Conservation (phyloP, 2,329 filamentous ascomycete genomes). For the Thelonectria rubi region DNA sequence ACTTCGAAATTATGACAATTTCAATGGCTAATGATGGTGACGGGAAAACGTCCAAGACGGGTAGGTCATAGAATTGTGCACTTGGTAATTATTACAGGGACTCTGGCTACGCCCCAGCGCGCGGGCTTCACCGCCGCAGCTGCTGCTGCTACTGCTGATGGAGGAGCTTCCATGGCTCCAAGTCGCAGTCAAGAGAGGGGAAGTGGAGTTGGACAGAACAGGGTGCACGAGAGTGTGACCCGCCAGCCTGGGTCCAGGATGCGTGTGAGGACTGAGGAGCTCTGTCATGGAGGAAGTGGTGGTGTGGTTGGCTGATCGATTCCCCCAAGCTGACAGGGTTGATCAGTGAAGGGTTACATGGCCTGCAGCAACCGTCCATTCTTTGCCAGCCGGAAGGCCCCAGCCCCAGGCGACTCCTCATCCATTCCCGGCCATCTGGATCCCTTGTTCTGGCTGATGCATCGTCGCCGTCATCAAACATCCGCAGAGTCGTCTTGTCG, state of each 20-base stretch:
- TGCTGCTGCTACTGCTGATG: not conserved
- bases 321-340: not conserved
- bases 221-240: slow-evolving; percentile 11
- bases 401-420: not conserved
- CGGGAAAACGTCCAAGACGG: not conserved
- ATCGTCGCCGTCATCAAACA: not conserved
- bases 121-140: slow-evolving; percentile 5
- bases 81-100: too few species aligned
- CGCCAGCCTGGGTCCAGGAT: slow-evolving; percentile 21
- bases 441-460: not conserved
- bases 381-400: not conserved
- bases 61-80: not conserved
- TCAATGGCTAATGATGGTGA: not conserved
- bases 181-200: not conserved
- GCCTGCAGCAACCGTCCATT: not conserved
- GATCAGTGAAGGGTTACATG: not conserved
- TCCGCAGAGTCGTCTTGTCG: not conserved
- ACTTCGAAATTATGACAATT: not conserved
- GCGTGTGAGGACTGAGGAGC: too few species aligned
- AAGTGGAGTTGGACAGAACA: slow-evolving; percentile 7
- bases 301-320: slow-evolving; percentile 1
- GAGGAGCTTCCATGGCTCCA: not conserved
- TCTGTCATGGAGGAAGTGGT: not conserved
- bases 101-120: not conserved
- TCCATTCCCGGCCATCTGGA: not conserved